Base-by-base conservation (phyloP, 2,329 filamentous ascomycete species). In the Ciborinia camelliae region DNA sequence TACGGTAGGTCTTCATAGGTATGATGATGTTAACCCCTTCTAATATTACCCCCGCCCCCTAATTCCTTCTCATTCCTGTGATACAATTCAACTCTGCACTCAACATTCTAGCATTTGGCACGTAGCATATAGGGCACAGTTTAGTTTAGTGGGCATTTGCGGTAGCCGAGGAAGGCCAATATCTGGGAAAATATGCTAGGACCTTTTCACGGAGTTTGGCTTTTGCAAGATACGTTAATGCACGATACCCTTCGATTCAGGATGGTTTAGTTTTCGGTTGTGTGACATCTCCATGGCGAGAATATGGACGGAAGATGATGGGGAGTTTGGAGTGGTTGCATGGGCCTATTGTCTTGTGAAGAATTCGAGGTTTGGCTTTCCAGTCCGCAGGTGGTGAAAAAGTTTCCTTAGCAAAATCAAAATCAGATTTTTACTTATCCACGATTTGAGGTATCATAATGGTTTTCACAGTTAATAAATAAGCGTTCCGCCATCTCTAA, bases 1-100 rank as follows among this genome's bases (percentile, higher is more conserved):
- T 30, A 63, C 62, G 66, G 72, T 73, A 71, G 66, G 72, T 73
- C 65, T 59, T 54, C 71, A 61, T 55, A 72, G 68, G 69, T 73
- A 73, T 71, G 57, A 58, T 62, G 58, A 68, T 62, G 61, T 68
- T 54, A 32, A 54, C 53, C 57, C 63, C 54, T 59, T 65, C 66
- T 62, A 62, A 45, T 55, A 14, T 53, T 43, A 48, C 53, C 41
- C 37, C 26, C 39, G 48, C 32, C 47, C 68, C 52, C 57, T 57
- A 32, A 48, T 55, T 39, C 50, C 53, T 53, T 65, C 51, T 65
- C 64, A 65, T 50, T 58, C 53, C 64, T 63, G 65, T 70, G 66
- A 69, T 66, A 66, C 65, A 53, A 65, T 65, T 41, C 65, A 62
- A 61, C 32, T 66, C 63, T 58, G 64, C 64, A 63, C 62, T 58